Percentiles rank a stretch among this genome's conserved stretches.
Conservation (phyloP, 495 filamentous ascomycete species). For the Glutinoglossum americanum region DNA sequence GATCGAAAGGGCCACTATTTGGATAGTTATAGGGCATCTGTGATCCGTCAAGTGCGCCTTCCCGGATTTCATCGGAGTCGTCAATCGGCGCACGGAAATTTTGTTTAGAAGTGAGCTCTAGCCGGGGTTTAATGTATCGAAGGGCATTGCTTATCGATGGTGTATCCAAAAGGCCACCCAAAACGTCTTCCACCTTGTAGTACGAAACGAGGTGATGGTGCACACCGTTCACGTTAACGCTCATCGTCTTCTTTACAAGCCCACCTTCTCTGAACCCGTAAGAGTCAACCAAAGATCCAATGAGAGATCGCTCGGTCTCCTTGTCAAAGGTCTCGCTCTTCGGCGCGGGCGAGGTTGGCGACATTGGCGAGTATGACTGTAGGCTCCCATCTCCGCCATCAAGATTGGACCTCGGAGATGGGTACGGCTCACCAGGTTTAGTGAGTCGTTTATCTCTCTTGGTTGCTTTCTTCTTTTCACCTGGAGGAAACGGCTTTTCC, state of each 20-base stretch:
- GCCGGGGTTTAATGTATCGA: slow-evolving; percentile 32
- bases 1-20: not conserved
- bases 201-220: slow-evolving; percentile 76
- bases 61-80: slow-evolving; percentile 22
- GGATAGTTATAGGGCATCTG: not conserved
- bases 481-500: slow-evolving; percentile 58
- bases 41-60: not conserved
- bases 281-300: slow-evolving; percentile 68
- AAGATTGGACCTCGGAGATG: slow-evolving; percentile 12
- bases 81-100: slow-evolving; percentile 52
- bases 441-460: slow-evolving; percentile 33
- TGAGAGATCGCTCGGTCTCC: slow-evolving; percentile 42
- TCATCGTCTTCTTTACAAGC: slow-evolving; percentile 83
- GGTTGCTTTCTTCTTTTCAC: slow-evolving; percentile 73
- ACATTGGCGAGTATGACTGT: not conserved
- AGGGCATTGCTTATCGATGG: slow-evolving; percentile 35
- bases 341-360: not conserved
- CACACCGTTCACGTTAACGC: slow-evolving; percentile 42
- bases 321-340: slow-evolving; percentile 19
- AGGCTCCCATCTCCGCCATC: not conserved
- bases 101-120: slow-evolving; percentile 37
- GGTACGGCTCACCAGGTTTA: slow-evolving; percentile 29
- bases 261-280: slow-evolving; percentile 74
- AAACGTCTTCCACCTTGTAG: slow-evolving; percentile 59
- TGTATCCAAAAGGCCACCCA: slow-evolving; percentile 33